Evolutionary conservation across 2,329 filamentous ascomycete species (phyloP).

Genomic region (Annulohypoxylon truncatum): DNA sequence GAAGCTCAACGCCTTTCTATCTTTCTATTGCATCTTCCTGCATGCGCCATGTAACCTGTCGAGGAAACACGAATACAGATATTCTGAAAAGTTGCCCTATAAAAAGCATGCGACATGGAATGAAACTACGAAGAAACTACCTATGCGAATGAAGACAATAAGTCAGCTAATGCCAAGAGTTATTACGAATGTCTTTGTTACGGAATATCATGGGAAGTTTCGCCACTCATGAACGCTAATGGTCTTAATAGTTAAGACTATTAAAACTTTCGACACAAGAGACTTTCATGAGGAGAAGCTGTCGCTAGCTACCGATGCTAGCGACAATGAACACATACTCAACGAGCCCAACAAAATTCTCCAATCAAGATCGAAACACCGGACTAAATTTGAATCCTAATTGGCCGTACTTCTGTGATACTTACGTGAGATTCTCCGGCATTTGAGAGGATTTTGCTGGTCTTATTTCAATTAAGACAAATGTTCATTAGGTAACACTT

Average conservation of each 20-base stretch:
- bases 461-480: neutral
- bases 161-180: neutral
- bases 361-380: neutral
- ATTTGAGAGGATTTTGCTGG: neutral
- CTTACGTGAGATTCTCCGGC: neutral
- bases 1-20: slow-evolving; percentile 9
- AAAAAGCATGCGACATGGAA: neutral
- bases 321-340: neutral
- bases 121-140: neutral
- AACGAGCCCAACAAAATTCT: neutral
- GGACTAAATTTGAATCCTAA: neutral
- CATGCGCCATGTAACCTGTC: slow-evolving; percentile 10
- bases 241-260: neutral
- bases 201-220: neutral
- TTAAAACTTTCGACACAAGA: neutral
- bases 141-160: neutral
- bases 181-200: neutral
- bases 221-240: neutral
- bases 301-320: neutral
- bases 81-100: neutral
- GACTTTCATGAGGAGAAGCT: neutral
- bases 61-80: neutral
- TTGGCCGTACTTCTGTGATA: neutral
- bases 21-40: slow-evolving; percentile 6
- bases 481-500: too few species aligned